These are phyloP conservation scores for Betula pendula DNA, from an alignment of 306 rosid species.

Conservation along the genomic window DNA sequence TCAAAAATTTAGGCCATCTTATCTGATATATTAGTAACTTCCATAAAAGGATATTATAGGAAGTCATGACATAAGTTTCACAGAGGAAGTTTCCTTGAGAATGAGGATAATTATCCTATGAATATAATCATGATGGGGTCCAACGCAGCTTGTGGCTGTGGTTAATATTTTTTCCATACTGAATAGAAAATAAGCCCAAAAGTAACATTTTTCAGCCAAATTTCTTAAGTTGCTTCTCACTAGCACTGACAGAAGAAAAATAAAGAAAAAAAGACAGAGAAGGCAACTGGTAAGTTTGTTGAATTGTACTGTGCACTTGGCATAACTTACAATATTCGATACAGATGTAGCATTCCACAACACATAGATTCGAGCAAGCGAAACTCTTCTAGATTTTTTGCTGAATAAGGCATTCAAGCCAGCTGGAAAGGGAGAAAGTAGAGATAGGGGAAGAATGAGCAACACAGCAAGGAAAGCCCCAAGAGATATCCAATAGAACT, in stretches of 20 bases:
- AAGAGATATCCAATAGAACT: conserved; percentile 94
- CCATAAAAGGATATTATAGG: neutral
- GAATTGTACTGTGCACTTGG: conserved; percentile 19
- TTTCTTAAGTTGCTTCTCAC: conserved; percentile 16
- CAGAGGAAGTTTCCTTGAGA: neutral
- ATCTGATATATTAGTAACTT: neutral
- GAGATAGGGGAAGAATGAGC: conserved; percentile 88
- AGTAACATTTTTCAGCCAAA: neutral
- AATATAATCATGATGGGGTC: neutral
- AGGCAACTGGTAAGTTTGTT: neutral
- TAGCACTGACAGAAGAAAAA: conserved; percentile 7
- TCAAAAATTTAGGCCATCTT: neutral
- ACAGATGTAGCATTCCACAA: conserved; percentile 95
- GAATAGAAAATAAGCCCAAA: neutral
- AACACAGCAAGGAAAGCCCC: conserved; percentile 88
- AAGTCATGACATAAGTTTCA: neutral
- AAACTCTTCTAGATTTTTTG: conserved; percentile 87
- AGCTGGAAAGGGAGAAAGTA: conserved; percentile 95
- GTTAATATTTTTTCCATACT: neutral
- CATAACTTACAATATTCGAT: conserved; percentile 77
- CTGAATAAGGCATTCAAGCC: conserved; percentile 96
- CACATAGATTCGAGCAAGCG: conserved; percentile 87
- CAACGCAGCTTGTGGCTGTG: neutral
- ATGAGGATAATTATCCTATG: neutral
- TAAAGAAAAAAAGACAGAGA: neutral